Evolutionary conservation across 2,329 filamentous ascomycete species (phyloP), one percentile per base, ranked within the genome.

Genomic region (Pseudofabraea citricarpa): DNA sequence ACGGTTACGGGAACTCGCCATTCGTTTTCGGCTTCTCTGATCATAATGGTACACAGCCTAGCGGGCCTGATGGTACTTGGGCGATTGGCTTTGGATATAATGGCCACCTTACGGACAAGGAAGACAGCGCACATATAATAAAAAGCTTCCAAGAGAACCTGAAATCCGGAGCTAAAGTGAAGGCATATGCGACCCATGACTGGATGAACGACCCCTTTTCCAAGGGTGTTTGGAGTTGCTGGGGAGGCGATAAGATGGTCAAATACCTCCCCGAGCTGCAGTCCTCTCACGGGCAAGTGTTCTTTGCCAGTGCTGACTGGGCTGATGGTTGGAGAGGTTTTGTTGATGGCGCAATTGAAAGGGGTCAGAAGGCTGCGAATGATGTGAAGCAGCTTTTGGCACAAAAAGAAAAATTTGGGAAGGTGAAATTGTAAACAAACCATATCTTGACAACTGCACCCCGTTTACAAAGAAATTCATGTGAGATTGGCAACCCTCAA

Each of bases 281-380:
- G 27, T 57, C 56, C 1, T 57, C 62, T 1, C 68, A 72, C 29
- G 69, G 67, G 0, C 69, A 70, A 26, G 52, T 73, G 4, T 48
- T 70, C 4, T 74, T 74, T 59, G 69, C 69, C 0, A 70, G 63
- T 41, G 67, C 69, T 0, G 71, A 74, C 36, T 74, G 71, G 70
- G 71, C 70, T 2, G 49, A 69, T 6, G 70, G 70, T 0, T 74
- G 72, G 71, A 58, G 71, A 1, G 67, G 70, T 18, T 73, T 73
- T 29, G 72, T 73, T 10, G 72, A 75, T 47, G 71, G 71, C 1
- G 71, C 71, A 0, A 72, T 74, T 32, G 68, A 73, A 40, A 67
- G 70, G 24, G 70, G 70, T 0, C 64, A 66, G 2, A 54, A 59
- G 32, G 65, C 60, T 9, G 65, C 63, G 41, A 13, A 33, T 47